Evolutionary conservation across 2,329 filamentous ascomycete genomes (phyloP).

Genomic region (Aaosphaeria arxii): DNA sequence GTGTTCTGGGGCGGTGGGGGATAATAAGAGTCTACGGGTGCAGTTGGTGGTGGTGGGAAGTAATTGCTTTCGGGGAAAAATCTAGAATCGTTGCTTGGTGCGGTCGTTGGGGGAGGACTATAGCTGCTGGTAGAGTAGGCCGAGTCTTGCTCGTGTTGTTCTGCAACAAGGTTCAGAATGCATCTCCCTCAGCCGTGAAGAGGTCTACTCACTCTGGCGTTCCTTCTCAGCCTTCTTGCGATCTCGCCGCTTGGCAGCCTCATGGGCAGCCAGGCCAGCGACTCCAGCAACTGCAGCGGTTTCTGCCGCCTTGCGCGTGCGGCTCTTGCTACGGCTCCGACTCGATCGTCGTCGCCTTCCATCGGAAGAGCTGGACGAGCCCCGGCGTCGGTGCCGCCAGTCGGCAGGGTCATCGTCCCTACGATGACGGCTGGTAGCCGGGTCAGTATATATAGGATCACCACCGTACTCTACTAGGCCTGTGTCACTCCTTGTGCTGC

Average conservation of each 20-base stretch:
- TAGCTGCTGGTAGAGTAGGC: conserved; percentile 33
- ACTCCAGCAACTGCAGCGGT: conserved; percentile 58
- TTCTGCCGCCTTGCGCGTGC: conserved; percentile 51
- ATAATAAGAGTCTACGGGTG: conserved; percentile 17
- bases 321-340: conserved; percentile 45
- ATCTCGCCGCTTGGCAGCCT: conserved; percentile 55
- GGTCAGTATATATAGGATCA: conserved; percentile 58
- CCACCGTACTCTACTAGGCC: conserved; percentile 63
- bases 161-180: too few species aligned
- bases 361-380: conserved; percentile 41
- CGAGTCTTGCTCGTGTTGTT: conserved; percentile 26
- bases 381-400: conserved; percentile 40
- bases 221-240: conserved; percentile 55
- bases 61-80: conserved; percentile 47
- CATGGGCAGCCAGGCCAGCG: conserved; percentile 56
- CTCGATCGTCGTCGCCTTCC: conserved; percentile 33
- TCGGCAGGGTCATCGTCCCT: conserved; percentile 40
- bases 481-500: conserved; percentile 46
- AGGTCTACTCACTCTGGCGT: conserved; percentile 45
- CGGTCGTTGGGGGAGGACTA: conserved; percentile 34
- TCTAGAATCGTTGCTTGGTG: conserved; percentile 25
- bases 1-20: conserved; percentile 17
- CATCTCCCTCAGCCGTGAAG: neutral
- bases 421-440: conserved; percentile 40
- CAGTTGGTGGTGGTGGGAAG: conserved; percentile 48